Percentiles rank a stretch among this genome's conserved stretches.
These are phyloP conservation scores for Eimeria falciformis DNA, from an alignment of 169 alveolate genomes.

Conservation along the genomic window DNA sequence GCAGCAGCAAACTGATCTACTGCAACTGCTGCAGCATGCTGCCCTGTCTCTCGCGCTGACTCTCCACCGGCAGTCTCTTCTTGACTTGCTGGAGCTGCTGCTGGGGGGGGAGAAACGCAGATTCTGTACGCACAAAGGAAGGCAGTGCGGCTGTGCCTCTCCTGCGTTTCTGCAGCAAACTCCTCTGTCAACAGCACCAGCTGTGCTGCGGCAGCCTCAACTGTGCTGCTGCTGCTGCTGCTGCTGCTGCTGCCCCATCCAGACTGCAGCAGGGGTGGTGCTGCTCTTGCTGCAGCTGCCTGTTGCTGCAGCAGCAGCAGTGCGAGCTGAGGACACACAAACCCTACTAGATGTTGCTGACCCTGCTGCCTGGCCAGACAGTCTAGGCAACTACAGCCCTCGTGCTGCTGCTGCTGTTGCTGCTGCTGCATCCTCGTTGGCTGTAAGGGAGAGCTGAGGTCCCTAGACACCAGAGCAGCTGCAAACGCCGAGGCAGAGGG, in stretches of 20 bases:
- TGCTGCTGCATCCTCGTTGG: not conserved
- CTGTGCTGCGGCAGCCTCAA: conserved; percentile 26
- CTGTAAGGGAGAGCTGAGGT: not conserved
- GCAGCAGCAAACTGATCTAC: not conserved
- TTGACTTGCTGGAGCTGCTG: conserved; percentile 6
- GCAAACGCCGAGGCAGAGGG: conserved; percentile 12
- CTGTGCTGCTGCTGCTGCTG: conserved; percentile 22
- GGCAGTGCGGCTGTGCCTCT: conserved; percentile 37
- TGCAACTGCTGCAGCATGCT: not conserved
- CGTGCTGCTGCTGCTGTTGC: conserved; percentile 11
- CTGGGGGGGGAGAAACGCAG: conserved; percentile 21
- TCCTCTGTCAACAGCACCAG: conserved; percentile 19
- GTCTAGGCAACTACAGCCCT: conserved; percentile 29
- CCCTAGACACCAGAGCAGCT: conserved; percentile 16
- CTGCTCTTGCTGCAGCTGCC: conserved; percentile 25
- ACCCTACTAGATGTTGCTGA: conserved; percentile 19
- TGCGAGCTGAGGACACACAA: not conserved
- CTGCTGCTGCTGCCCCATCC: conserved; percentile 27
- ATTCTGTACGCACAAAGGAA: conserved; percentile 25
- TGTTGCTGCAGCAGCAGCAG: conserved; percentile 53
- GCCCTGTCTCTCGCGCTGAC: not conserved
- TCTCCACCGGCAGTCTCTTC: not conserved
- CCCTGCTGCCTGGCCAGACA: conserved; percentile 36
- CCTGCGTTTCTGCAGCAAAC: conserved; percentile 15
- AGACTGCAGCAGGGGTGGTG: not conserved